Evolutionary conservation across 371 early-diverging fungal genomes (phyloP).

Genomic region (Paraphysoderma sedebokerense): DNA sequence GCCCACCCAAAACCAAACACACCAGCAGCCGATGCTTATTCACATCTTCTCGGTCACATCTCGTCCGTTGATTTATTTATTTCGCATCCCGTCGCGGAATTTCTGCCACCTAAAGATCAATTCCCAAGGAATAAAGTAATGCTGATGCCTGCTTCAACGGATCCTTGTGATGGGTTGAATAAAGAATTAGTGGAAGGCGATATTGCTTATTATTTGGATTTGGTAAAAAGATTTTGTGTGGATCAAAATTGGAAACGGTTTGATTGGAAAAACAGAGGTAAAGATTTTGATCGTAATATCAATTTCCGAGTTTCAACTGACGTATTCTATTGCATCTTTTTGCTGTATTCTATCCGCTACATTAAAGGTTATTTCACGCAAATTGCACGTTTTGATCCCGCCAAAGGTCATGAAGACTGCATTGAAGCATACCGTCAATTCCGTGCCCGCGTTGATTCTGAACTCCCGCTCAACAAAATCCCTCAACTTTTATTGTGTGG

Average conservation of each 20-base stretch:
- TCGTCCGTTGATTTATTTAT: slow-evolving; percentile 54
- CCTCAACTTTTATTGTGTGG: slow-evolving; percentile 69
- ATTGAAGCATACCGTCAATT: slow-evolving; percentile 48
- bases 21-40: neutral
- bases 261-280: slow-evolving; percentile 37
- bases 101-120: slow-evolving; percentile 36
- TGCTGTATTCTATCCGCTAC: too few species aligned
- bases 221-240: slow-evolving; percentile 56
- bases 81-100: slow-evolving; percentile 54
- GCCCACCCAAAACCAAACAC: slow-evolving; percentile 44
- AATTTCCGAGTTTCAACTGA: too few species aligned
- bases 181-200: slow-evolving; percentile 31
- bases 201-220: slow-evolving; percentile 43
- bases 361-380: slow-evolving; percentile 79
- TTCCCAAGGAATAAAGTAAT: slow-evolving; percentile 43
- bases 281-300: too few species aligned
- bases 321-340: too few species aligned
- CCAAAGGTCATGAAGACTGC: slow-evolving; percentile 61
- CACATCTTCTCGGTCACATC: slow-evolving; percentile 11
- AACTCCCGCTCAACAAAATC: slow-evolving; percentile 16
- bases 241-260: slow-evolving; percentile 49
- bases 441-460: slow-evolving; percentile 28
- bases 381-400: slow-evolving; percentile 80
- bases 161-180: slow-evolving; percentile 56
- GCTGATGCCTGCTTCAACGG: slow-evolving; percentile 58